These are phyloP conservation scores for Kwoniella mangroviensis DNA, from an alignment of 768 basidiomycete species.

Conservation along the genomic window DNA sequence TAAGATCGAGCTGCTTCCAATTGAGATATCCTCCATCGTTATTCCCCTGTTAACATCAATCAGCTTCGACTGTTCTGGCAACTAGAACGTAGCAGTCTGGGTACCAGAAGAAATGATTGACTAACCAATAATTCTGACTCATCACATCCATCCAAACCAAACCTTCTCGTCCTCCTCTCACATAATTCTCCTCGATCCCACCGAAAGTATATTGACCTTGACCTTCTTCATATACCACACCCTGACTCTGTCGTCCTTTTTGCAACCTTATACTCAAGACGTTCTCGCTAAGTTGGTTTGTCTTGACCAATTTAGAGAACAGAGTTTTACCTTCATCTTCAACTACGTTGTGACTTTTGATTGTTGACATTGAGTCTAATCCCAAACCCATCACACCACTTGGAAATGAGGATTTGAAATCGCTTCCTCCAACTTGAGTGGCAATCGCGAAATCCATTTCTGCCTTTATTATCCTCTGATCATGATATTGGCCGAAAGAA, in stretches of 20 bases:
- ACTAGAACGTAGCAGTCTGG: too few relatives aligned
- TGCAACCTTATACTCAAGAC: slow-evolving; percentile 30
- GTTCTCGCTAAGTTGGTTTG: slow-evolving; percentile 18
- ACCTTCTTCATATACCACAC: slow-evolving; percentile 25
- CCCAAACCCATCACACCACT: slow-evolving; percentile 33
- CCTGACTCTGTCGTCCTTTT: slow-evolving; percentile 28
- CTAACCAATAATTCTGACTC: slow-evolving; percentile 37
- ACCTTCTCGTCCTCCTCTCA: slow-evolving; percentile 22
- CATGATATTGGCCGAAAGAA: slow-evolving; percentile 9
- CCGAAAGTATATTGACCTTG: slow-evolving; percentile 30
- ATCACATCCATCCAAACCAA: slow-evolving; percentile 28
- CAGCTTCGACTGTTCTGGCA: not conserved
- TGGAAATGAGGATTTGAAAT: slow-evolving; percentile 8
- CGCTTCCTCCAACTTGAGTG: slow-evolving; percentile 9
- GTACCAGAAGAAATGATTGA: not conserved
- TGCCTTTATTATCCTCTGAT: not conserved
- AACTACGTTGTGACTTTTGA: not conserved
- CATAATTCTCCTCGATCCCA: slow-evolving; percentile 29
- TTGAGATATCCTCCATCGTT: slow-evolving; percentile 27
- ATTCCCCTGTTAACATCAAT: slow-evolving; percentile 16
- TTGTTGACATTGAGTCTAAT: slow-evolving; percentile 25
- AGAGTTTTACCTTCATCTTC: slow-evolving; percentile 20
- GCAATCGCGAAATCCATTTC: slow-evolving; percentile 27
- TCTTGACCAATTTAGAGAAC: slow-evolving; percentile 31
- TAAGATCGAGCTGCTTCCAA: slow-evolving; percentile 26